phyloP scores from a whole-genome alignment of 2,329 filamentous ascomycete species.

The Trichoderma gracile region DNA sequence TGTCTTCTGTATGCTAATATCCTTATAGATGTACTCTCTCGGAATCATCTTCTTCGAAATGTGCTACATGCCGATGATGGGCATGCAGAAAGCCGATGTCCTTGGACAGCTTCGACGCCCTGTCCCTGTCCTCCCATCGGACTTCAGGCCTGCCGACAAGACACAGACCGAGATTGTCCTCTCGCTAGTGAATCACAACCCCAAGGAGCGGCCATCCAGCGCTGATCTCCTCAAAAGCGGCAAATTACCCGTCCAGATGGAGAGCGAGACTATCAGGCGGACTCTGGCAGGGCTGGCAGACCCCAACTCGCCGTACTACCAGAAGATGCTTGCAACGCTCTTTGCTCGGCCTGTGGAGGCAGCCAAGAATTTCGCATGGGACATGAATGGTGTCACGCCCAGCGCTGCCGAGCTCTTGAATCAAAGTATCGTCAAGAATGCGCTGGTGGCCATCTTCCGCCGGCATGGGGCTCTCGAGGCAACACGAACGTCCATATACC shows the following conservation, averaged over 20 bases:
- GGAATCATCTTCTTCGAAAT: conserved; percentile 99
- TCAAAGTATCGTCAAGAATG: conserved; percentile 71
- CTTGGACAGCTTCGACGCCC: conserved; percentile 69
- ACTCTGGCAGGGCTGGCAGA: conserved; percentile 80
- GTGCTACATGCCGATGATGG: conserved; percentile 71
- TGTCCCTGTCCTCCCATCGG: conserved; percentile 67
- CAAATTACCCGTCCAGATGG: conserved; percentile 85
- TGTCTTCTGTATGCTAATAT: not conserved
- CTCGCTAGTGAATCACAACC: conserved; percentile 78
- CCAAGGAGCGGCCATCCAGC: conserved; percentile 79
- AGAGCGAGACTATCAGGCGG: conserved; percentile 85
- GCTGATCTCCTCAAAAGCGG: conserved; percentile 80
- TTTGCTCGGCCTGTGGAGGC: conserved; percentile 76
- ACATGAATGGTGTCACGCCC: conserved; percentile 61
- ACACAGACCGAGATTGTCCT: conserved; percentile 77
- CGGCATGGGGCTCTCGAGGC: conserved; percentile 86
- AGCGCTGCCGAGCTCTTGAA: conserved; percentile 65
- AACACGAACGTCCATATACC: conserved; percentile 73
- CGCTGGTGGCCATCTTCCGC: conserved; percentile 76
- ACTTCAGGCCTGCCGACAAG: conserved; percentile 70
- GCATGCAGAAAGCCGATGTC: conserved; percentile 64
- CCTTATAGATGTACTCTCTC: conserved; percentile 80
- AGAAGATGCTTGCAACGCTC: conserved; percentile 82
- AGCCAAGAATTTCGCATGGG: conserved; percentile 79
- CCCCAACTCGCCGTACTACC: conserved; percentile 81